These are phyloP conservation scores for Huntiella abstrusa DNA, from an alignment of 2,329 filamentous ascomycete genomes.

Conservation along the genomic window DNA sequence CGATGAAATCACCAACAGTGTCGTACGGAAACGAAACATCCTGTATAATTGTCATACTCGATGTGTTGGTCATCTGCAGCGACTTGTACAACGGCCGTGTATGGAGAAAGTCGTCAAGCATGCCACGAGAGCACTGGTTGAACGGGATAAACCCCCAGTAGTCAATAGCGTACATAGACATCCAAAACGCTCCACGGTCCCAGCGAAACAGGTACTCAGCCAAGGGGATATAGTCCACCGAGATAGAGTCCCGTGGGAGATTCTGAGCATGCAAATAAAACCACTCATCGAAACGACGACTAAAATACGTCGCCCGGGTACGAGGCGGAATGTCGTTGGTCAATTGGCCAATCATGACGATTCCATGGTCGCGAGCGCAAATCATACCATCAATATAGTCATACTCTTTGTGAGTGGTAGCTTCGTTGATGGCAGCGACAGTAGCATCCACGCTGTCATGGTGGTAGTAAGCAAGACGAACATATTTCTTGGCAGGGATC, in stretches of 20 bases:
- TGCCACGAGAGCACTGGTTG: conserved; percentile 40
- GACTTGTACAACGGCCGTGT: conserved; percentile 48
- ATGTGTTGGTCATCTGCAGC: conserved; percentile 40
- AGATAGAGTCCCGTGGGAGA: conserved; percentile 16
- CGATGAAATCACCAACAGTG: conserved; percentile 24
- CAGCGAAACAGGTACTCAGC: conserved; percentile 53
- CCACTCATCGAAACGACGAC: conserved; percentile 46
- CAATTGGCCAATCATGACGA: conserved; percentile 42
- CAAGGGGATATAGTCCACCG: conserved; percentile 38
- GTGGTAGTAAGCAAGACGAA: conserved; percentile 38
- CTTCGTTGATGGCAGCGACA: conserved; percentile 25
- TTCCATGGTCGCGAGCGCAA: conserved; percentile 34
- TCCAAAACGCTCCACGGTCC: conserved; percentile 53
- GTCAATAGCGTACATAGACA: conserved; percentile 39
- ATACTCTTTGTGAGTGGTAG: conserved; percentile 20
- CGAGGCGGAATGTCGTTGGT: conserved; percentile 25
- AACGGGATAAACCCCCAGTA: conserved; percentile 45
- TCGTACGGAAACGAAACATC: conserved; percentile 36
- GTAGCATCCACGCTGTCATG: conserved; percentile 22
- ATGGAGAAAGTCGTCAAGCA: conserved; percentile 43
- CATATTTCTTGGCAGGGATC: conserved; percentile 32
- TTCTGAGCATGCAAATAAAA: conserved; percentile 50
- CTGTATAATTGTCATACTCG: conserved; percentile 43
- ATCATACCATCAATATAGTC: conserved; percentile 55
- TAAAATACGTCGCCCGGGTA: conserved; percentile 27